Evolutionary conservation across 164 flowering plant species (phyloP).

Genomic region (Liriodendron chinense): DNA sequence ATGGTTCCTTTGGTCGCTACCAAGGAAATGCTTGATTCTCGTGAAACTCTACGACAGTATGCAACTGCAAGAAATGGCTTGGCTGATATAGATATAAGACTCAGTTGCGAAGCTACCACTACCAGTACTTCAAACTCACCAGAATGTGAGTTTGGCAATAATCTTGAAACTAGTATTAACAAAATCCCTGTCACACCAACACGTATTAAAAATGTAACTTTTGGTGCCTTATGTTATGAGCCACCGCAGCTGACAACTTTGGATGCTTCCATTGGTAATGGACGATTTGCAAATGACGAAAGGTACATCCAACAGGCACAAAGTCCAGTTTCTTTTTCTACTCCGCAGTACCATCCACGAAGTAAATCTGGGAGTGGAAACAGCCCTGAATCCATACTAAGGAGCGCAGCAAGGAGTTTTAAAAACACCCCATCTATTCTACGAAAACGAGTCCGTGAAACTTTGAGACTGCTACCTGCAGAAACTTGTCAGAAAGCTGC

Average conservation of each 20-base stretch:
- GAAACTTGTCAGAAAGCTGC: neutral
- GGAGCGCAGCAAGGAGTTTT: slow-evolving; percentile 41
- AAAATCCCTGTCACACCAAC: slow-evolving; percentile 8
- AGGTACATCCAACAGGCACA: neutral
- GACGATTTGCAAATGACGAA: slow-evolving; percentile 2
- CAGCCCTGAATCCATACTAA: slow-evolving; percentile 42
- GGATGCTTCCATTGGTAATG: neutral
- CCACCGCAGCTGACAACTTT: slow-evolving; percentile 17
- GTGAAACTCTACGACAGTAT: slow-evolving; percentile 18
- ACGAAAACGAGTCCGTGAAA: slow-evolving; percentile 30
- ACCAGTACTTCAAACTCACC: slow-evolving; percentile 17
- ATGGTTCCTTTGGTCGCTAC: slow-evolving; percentile 11
- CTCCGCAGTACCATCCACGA: slow-evolving; percentile 18
- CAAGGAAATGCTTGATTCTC: slow-evolving; percentile 19
- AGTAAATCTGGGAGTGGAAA: slow-evolving; percentile 5
- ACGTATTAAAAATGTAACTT: slow-evolving; percentile 8
- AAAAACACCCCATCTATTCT: slow-evolving; percentile 47
- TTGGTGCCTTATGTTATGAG: slow-evolving; percentile 21
- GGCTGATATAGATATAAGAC: slow-evolving; percentile 8
- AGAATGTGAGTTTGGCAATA: slow-evolving; percentile 15
- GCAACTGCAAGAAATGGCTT: slow-evolving; percentile 5
- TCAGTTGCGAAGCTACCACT: slow-evolving; percentile 12
- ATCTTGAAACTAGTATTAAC: slow-evolving; percentile 13
- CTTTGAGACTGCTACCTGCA: slow-evolving; percentile 1
- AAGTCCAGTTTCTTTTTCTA: slow-evolving; percentile 19